These are phyloP conservation scores for Euphorbia celastroides DNA, from an alignment of 441 rosid species.

Conservation along the genomic window DNA sequence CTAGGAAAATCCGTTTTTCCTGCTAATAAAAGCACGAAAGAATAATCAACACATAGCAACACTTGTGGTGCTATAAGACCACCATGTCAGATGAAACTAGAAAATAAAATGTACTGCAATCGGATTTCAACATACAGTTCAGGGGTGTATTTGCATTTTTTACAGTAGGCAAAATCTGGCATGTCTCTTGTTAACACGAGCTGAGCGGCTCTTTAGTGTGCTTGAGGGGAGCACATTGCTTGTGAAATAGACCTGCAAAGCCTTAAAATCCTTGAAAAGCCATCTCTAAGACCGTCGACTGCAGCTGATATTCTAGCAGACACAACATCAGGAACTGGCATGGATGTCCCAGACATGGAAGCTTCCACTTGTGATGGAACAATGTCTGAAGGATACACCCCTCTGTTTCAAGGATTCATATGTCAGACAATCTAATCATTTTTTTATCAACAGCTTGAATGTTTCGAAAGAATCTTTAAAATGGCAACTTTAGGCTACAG, in stretches of 20 bases:
- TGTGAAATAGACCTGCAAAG: conserved; percentile 53
- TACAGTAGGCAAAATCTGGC: background rate
- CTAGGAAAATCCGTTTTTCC: background rate
- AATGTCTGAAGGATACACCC: conserved; percentile 57
- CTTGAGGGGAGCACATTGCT: conserved; percentile 32
- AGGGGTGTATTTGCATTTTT: too few species aligned
- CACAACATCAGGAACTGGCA: conserved; percentile 20
- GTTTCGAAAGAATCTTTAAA: too few species aligned
- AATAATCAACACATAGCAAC: background rate
- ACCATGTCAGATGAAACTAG: background rate
- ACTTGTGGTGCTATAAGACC: background rate
- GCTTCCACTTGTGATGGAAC: conserved; percentile 33
- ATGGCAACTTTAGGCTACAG: background rate
- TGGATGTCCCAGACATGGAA: conserved; percentile 18
- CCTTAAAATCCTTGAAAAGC: conserved; percentile 55
- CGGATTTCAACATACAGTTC: background rate
- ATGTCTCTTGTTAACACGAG: background rate
- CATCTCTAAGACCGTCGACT: conserved; percentile 31
- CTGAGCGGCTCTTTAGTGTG: conserved; percentile 15
- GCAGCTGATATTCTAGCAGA: conserved; percentile 39
- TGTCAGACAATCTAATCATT: background rate
- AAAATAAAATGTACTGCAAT: background rate
- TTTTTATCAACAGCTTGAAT: too few species aligned
- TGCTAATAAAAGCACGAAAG: background rate
- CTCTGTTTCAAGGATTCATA: conserved; percentile 40